Evolutionary conservation across 306 rosid genomes (phyloP), one percentile per base, ranked within the genome.

Genomic region (Quercus bicolor): DNA sequence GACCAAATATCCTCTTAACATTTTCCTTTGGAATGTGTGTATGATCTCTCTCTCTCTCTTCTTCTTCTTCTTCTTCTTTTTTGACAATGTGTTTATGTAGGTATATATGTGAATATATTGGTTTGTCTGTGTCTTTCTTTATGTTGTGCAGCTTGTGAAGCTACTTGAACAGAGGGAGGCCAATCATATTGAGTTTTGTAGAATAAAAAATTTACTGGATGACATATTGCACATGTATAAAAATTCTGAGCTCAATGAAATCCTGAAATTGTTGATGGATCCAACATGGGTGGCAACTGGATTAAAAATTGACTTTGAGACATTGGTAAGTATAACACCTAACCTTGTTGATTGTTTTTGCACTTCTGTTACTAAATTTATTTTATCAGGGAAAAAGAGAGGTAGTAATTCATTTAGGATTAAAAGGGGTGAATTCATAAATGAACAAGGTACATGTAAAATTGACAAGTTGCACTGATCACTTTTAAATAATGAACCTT

Each of bases 201-300:
- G 98, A 84, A 89, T 95, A 65, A 95, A 92, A 88, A 90, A 87
- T 80, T 89, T 93, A 66, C 94, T 93, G 11, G 96, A 95, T 73
- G 98, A 92, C 76, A 87, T 95, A 77, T 82, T 92, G 86, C 92
- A 81, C 73, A 89, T 95, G 98, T 43, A 86, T 75, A 87, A 76
- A 79, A 83, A 78, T 75, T 45, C 83, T 19, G 94, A 91, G 89
- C 93, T 95, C 79, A 79, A 55, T 72, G 86, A 91, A 79, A 86
- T 95, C 81, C 85, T 95, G 82, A 76, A 90, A 82, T 88, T 88
- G 82, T 83, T 95, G 88, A 87, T 88, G 88, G 89, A 88, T 80
- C 98, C 98, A 19, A 87, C 98, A 52, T 92, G 95, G 93, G 91
- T 87, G 77, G 85, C 97, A 62, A 92, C 98, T 80, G 98, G 98